Evolutionary conservation across 805 yeast genomes (phyloP).

Genomic region (Yarrowia phangngaensis): DNA sequence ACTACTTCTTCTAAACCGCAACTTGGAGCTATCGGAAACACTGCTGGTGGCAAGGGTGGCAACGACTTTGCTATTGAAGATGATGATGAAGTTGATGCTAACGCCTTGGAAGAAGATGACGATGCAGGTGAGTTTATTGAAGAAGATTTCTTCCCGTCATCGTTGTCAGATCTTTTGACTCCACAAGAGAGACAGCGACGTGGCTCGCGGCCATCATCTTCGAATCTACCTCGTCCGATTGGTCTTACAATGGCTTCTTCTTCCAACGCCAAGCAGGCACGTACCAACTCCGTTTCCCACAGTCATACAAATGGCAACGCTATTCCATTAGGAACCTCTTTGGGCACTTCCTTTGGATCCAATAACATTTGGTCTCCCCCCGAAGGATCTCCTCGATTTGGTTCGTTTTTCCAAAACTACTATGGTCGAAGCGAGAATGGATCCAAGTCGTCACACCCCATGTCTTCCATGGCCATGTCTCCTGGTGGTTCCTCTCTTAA

Average conservation of each 20-base stretch:
- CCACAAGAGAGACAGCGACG: constrained; percentile 76
- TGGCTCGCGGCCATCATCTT: constrained; percentile 46
- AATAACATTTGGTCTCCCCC: constrained; percentile 26
- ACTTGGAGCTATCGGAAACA: constrained; percentile 14
- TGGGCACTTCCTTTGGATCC: constrained; percentile 24
- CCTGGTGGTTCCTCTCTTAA: constrained; percentile 6
- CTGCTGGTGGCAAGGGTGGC: too few relatives aligned
- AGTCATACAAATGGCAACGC: constrained; percentile 14
- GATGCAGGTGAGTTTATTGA: constrained; percentile 47
- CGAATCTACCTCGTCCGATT: constrained; percentile 24
- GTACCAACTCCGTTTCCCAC: constrained; percentile 17
- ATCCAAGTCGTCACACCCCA: too few relatives aligned
- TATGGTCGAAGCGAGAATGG: constrained; percentile 20
- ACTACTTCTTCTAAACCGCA: too few relatives aligned
- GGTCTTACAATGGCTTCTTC: constrained; percentile 21
- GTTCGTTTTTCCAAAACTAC: constrained; percentile 24
- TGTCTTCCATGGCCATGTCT: constrained; percentile 16
- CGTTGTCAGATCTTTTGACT: constrained; percentile 73
- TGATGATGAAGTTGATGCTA: constrained; percentile 45
- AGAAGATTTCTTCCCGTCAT: constrained; percentile 79
- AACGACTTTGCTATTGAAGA: constrained; percentile 41
- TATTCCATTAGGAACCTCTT: constrained; percentile 13
- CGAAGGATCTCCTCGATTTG: constrained; percentile 21
- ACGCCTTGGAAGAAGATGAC: constrained; percentile 39
- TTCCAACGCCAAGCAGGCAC: constrained; percentile 16